Conservation (phyloP, 805 yeast genomes). For the Ogataea ramenticola region DNA sequence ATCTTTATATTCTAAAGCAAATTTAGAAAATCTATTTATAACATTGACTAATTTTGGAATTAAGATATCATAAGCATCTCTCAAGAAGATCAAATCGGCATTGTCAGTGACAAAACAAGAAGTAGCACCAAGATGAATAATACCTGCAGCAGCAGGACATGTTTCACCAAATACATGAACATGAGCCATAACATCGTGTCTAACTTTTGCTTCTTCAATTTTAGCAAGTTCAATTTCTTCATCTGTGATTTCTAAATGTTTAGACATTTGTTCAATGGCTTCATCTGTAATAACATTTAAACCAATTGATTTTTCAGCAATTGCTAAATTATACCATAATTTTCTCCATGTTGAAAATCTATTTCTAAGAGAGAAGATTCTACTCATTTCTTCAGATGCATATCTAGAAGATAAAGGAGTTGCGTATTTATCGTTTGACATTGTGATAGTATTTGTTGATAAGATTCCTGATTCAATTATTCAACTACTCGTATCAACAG, state of each 20-base stretch:
- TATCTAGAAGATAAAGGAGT: conserved; percentile 96
- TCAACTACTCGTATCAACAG: too few relatives aligned
- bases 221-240: conserved; percentile 87
- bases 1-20: conserved; percentile 90
- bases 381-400: conserved; percentile 96
- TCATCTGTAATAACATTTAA: conserved; percentile 78
- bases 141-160: conserved; percentile 95
- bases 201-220: conserved; percentile 92
- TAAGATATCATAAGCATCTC: conserved; percentile 90
- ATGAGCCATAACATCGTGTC: conserved; percentile 99
- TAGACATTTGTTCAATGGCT: conserved; percentile 81
- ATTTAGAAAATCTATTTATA: conserved; percentile 79
- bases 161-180: conserved; percentile 91
- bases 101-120: conserved; percentile 97
- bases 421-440: conserved; percentile 64
- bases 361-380: conserved; percentile 84
- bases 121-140: conserved; percentile 96
- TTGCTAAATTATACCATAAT: conserved; percentile 91
- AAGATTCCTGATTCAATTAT: neutral
- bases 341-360: conserved; percentile 98
- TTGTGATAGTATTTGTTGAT: conserved; percentile 9
- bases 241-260: conserved; percentile 77
- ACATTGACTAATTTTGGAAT: conserved; percentile 96
- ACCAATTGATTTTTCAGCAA: conserved; percentile 92
- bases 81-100: conserved; percentile 91